Base-by-base conservation (phyloP, 2,329 filamentous ascomycete genomes). In the Boeremia exigua region DNA sequence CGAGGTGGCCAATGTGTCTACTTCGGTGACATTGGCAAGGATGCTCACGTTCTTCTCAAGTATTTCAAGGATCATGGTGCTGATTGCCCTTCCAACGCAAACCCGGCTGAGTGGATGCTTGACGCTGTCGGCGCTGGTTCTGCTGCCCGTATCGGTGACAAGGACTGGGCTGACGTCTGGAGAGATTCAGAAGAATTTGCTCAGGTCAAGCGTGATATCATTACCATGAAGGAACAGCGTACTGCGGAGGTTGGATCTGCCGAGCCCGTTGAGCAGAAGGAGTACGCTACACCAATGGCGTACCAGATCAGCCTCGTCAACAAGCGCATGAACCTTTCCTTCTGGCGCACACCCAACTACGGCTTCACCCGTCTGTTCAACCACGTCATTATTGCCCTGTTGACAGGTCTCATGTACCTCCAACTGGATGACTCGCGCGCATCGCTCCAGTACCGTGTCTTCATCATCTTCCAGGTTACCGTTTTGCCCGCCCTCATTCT, bases 271-370 rank as follows among this genome's bases (percentile, higher is more conserved):
- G 75, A 84, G 5, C 85, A 92, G 61, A 86, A 84, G 66, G 92
- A 96, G 75, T 96, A 90, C 66, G 93, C 93, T 0, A 93, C 91
- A 0, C 90, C 93, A 0, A 75, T 92, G 8, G 80, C 78, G 77
- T 90, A 92, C 73, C 93, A 96, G 80, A 84, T 96, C 73, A 88
- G 86, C 75, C 77, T 90, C 2, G 91, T 96, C 28, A 83, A 86
- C 63, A 81, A 79, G 54, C 87, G 93, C 54, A 91, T 88, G 61
- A 89, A 92, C 73, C 79, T 91, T 3, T 84, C 90, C 0, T 94
- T 90, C 80, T 96, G 91, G 91, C 84, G 92, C 37, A 90, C 89
- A 2, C 90, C 90, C 32, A 92, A 96, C 78, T 96, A 96, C 73
- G 87, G 92, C 48, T 95, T 96, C 75, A 96, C 92, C 0, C 86